Percentiles rank a stretch among this genome's conserved stretches.
These are phyloP conservation scores for Candida ipomoeae DNA, from an alignment of 805 yeast species.

Conservation along the genomic window DNA sequence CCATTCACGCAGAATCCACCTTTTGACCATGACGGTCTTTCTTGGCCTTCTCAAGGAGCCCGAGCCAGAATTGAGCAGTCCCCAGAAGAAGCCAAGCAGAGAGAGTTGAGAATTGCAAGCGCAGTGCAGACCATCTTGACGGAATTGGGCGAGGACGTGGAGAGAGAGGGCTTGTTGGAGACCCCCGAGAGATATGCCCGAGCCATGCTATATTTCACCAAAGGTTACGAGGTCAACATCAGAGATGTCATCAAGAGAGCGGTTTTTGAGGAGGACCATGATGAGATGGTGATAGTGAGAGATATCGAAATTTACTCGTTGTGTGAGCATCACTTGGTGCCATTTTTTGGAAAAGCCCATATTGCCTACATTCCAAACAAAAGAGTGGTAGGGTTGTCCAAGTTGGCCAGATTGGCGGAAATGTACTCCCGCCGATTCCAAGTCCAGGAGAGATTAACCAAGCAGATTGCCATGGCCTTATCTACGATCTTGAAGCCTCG, in stretches of 20 bases:
- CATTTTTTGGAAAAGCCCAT: slow-evolving; percentile 94
- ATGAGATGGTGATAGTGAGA: slow-evolving; percentile 96
- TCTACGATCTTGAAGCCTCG: slow-evolving; percentile 87
- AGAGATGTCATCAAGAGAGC: slow-evolving; percentile 91
- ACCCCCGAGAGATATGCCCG: slow-evolving; percentile 96
- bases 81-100: slow-evolving; percentile 56
- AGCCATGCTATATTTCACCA: slow-evolving; percentile 93
- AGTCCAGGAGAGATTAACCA: slow-evolving; percentile 96
- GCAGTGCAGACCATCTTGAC: slow-evolving; percentile 75
- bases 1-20: slow-evolving; percentile 84
- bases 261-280: slow-evolving; percentile 96
- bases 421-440: slow-evolving; percentile 94
- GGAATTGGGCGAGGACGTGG: slow-evolving; percentile 89
- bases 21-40: slow-evolving; percentile 82
- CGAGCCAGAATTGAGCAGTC: slow-evolving; percentile 67
- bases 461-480: slow-evolving; percentile 95
- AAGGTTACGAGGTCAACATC: slow-evolving; percentile 93
- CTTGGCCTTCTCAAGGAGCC: slow-evolving; percentile 93
- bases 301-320: slow-evolving; percentile 89
- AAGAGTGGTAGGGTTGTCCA: slow-evolving; percentile 86
- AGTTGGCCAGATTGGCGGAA: slow-evolving; percentile 92
- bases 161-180: slow-evolving; percentile 83
- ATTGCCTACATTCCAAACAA: slow-evolving; percentile 97
- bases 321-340: slow-evolving; percentile 97
- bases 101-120: slow-evolving; percentile 73